Base-by-base conservation (phyloP, 2,329 filamentous ascomycete genomes). In the Neofusicoccum parvum region DNA sequence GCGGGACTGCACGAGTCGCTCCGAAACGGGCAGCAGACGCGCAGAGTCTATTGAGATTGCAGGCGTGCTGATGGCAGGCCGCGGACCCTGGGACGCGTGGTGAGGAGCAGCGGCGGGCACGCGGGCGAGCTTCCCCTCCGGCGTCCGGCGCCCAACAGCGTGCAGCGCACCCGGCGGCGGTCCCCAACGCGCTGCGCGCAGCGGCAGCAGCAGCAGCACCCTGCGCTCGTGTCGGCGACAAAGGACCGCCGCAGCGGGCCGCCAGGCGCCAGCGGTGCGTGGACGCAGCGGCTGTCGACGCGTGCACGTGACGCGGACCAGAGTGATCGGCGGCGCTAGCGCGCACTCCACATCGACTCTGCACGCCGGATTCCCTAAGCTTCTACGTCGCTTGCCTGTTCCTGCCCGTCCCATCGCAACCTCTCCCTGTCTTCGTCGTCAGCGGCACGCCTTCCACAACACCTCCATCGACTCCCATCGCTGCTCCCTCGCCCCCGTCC, bases 401-500 rank as follows among this genome's bases (percentile, higher is more conserved):
- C 62, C 60, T 51, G 48, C 48, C 60, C 49, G 36, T 46, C 49
- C 41, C 27, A 43, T 64, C 49, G 39, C 39, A 53, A n/a, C 62
- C 49, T 64, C 60, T 34, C 27, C 14, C 15, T 37, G 34, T 39
- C 39, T n/a, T 17, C 39, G 62, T 41, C 50, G 17, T 54, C 49
- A 45, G 27, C 41, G 17, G 43, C 63, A n/a, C 43, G 32, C 45
- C 63, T 34, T 59, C 64, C 54, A 27, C 50, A 53, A 17, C 58
- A 62, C 45, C 62, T 67, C 23, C 62, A 64, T 65, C 62, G 48
- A 39, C 48, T 45, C 43, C 36, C 56, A 50, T 48, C 50, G 56
- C 71, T 70, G 68, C 67, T 69, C 65, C 72, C 70, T 64, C 12
- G n/a, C 59, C 36, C 20, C 20, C 46, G 17, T 41, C 59, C 15